Base-by-base conservation (phyloP, 1,139 yeast genomes). In the Yamadazyma friedrichii region DNA sequence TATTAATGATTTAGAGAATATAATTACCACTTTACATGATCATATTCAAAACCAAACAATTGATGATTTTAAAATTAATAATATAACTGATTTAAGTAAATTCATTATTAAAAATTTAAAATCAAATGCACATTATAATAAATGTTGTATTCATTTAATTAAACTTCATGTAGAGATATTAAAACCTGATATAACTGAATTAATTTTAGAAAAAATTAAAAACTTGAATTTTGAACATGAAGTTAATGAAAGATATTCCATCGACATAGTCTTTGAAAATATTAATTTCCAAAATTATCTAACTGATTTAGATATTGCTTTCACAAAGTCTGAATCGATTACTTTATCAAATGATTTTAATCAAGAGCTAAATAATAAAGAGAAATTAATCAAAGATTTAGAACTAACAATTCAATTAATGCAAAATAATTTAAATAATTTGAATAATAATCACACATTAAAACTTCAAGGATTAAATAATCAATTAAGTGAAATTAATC, bases 391-490 rank as follows among this genome's bases (percentile, higher is more conserved):
- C 15, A 58, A 57, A n/a, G 70, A 61, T 26, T 53, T 66, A 12
- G 65, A 67, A 29, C 62, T 75, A 44, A 76, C 73, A 44, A 58
- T 76, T 9, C 64, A 65, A 9, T 55, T 72, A 11, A 53, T 74
- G 33, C 74, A 70, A 46, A 64, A 65, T 16, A 74, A 70, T 50
- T 62, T 78, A 58, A 55, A 58, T 10, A 64, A 61, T 11, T 13
- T 46, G 17, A 65, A 64, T 33, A 56, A 51, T n/a, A 58, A 53
- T 26, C 57, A 65, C 26, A 36, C 42, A 42, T 56, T 20, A 50
- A 58, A 22, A 39, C 17, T 47, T 4, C 35, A 39, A 4, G 31
- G 52, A 6, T 43, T 72, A 20, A 53, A 55, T 13, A 13, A 42
- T 2, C 58, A 60, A 31, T 46, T 70, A n/a, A 43, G 48, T 0